Evolutionary conservation across 176 grass and related monocot genomes (phyloP).

Genomic region (Eleusine coracana): DNA sequence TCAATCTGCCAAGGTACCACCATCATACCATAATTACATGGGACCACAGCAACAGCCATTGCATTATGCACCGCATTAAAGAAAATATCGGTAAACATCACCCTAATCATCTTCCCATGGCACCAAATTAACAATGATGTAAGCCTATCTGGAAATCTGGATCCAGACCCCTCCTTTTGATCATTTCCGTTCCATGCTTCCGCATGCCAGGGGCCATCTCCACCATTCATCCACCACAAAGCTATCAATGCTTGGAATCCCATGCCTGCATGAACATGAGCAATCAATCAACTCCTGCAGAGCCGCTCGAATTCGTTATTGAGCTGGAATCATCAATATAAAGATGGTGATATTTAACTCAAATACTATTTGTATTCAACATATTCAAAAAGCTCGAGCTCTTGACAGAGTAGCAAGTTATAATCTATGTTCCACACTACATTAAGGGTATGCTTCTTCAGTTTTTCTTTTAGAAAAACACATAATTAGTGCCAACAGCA

Average conservation of each 20-base stretch:
- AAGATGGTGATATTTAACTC: slow-evolving; percentile 26
- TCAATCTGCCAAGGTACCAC: slow-evolving; percentile 41
- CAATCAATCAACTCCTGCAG: slow-evolving; percentile 38
- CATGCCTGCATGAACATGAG: slow-evolving; percentile 47
- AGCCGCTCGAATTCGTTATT: slow-evolving; percentile 48
- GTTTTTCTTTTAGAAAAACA: background rate
- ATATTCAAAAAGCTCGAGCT: slow-evolving; percentile 29
- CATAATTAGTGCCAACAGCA: background rate
- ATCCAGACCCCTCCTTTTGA: slow-evolving; percentile 52
- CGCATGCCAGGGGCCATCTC: slow-evolving; percentile 55
- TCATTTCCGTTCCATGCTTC: slow-evolving; percentile 49
- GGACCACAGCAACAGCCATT: slow-evolving; percentile 35
- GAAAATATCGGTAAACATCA: slow-evolving; percentile 52
- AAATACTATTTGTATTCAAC: slow-evolving; percentile 23
- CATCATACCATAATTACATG: slow-evolving; percentile 41
- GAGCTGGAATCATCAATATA: slow-evolving; percentile 46
- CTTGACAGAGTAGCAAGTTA: slow-evolving; percentile 29
- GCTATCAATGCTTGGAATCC: slow-evolving; percentile 24
- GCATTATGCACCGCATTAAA: slow-evolving; percentile 40
- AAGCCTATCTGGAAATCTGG: slow-evolving; percentile 61
- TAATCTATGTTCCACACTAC: slow-evolving; percentile 11
- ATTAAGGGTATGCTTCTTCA: slow-evolving; percentile 16
- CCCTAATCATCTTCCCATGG: slow-evolving; percentile 50
- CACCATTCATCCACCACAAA: slow-evolving; percentile 42
- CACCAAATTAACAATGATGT: slow-evolving; percentile 58